These are phyloP conservation scores for Diospyros kaki DNA, from an alignment of 148 eudicot genomes.

Conservation along the genomic window DNA sequence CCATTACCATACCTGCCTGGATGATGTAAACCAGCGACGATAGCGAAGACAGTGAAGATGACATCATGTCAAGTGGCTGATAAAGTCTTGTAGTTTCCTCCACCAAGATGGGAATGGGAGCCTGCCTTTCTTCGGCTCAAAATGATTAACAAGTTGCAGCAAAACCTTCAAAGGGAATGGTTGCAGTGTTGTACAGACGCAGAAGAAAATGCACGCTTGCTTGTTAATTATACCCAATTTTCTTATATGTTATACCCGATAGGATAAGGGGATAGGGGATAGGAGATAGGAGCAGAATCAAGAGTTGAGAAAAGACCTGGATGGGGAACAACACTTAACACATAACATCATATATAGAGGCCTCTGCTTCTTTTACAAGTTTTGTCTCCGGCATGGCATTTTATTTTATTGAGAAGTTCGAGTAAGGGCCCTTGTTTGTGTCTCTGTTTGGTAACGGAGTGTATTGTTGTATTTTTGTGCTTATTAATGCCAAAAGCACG, in stretches of 20 bases:
- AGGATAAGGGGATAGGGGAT: background rate
- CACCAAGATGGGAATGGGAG: background rate
- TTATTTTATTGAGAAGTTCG: no score
- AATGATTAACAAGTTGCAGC: background rate
- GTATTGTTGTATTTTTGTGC: no score
- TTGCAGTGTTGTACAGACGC: background rate
- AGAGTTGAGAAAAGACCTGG: no score
- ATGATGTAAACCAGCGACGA: constrained; percentile 56
- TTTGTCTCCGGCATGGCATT: no score
- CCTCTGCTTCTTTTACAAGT: no score
- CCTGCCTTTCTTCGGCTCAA: constrained; percentile 2
- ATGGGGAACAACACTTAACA: no score
- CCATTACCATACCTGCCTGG: background rate
- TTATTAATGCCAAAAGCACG: no score
- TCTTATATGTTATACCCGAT: background rate
- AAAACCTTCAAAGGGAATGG: background rate
- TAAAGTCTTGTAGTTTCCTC: constrained; percentile 3
- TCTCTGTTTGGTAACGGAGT: no score
- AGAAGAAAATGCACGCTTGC: constrained; percentile 9
- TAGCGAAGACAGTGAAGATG: constrained; percentile 81
- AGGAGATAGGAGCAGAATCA: no score
- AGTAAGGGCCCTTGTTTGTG: no score
- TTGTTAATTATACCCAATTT: constrained; percentile 8
- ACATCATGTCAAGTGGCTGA: constrained; percentile 38
- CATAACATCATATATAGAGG: no score